Percentiles rank a stretch among this genome's conserved stretches.
These are phyloP conservation scores for Hanseniaspora nectarophila DNA, from an alignment of 805 yeast genomes.

Conservation along the genomic window DNA sequence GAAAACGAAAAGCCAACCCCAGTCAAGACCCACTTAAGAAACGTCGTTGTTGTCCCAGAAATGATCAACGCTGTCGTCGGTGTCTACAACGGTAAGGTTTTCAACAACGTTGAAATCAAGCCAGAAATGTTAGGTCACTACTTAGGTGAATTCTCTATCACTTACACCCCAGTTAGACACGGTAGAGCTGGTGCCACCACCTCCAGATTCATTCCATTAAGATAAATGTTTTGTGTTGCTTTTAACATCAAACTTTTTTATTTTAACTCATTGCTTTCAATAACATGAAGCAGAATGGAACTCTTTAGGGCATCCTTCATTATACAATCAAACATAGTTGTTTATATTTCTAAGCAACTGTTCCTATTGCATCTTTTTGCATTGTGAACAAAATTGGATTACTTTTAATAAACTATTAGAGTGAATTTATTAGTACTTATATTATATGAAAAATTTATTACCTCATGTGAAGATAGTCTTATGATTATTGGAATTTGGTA, in stretches of 20 bases:
- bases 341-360: neutral
- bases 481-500: neutral
- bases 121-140: constrained; percentile 99
- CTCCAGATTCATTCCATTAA: constrained; percentile 65
- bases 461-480: neutral
- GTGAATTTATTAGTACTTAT: constrained; percentile 2
- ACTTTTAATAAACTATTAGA: constrained; percentile 1
- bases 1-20: constrained; percentile 93
- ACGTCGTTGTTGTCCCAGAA: constrained; percentile 97
- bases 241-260: too few species aligned
- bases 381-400: neutral
- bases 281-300: too few species aligned
- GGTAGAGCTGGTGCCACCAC: constrained; percentile 90
- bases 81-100: constrained; percentile 98
- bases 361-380: neutral
- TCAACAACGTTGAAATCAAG: constrained; percentile 96
- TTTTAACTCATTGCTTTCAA: too few species aligned
- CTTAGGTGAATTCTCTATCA: constrained; percentile 99
- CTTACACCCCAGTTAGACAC: constrained; percentile 99
- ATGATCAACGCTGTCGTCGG: constrained; percentile 99
- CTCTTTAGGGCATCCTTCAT: too few species aligned
- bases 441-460: neutral
- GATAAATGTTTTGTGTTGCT: constrained; percentile 26
- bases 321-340: too few species aligned
- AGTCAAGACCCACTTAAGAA: constrained; percentile 99